Conservation (phyloP, 179 eudicot genomes). For the Corrigiola litoralis region DNA sequence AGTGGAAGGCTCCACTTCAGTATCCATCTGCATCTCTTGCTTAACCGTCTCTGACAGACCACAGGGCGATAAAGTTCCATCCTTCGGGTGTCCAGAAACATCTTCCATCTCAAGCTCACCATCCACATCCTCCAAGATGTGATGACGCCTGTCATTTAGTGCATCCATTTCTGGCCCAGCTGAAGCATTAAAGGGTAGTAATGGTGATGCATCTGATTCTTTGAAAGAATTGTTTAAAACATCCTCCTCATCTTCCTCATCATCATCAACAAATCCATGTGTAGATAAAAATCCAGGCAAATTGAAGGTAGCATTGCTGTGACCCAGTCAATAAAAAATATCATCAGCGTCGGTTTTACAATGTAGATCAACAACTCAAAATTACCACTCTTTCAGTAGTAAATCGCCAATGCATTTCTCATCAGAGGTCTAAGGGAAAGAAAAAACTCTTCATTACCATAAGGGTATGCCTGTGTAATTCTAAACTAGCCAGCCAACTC, state of each 20-base stretch:
- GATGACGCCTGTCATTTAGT: conserved; percentile 74
- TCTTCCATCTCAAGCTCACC: conserved; percentile 99
- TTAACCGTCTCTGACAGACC: conserved; percentile 26
- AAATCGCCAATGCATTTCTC: no score
- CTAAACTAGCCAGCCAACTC: no score
- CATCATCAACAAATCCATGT: conserved; percentile 69
- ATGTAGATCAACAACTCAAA: not conserved
- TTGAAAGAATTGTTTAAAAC: conserved; percentile 28
- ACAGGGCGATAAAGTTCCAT: conserved; percentile 35
- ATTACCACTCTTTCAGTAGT: not conserved
- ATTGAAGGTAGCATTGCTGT: conserved; percentile 90
- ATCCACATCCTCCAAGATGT: conserved; percentile 92
- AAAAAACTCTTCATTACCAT: no score
- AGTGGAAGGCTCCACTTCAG: conserved; percentile 26
- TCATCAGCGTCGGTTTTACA: conserved; percentile 2
- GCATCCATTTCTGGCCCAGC: conserved; percentile 42
- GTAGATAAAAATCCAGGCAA: conserved; percentile 73
- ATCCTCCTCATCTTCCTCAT: conserved; percentile 68
- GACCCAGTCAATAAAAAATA: conserved; percentile 19
- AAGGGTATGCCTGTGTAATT: no score
- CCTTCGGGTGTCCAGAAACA: conserved; percentile 65
- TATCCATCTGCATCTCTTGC: conserved; percentile 26
- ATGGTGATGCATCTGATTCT: conserved; percentile 36
- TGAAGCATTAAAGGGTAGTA: conserved; percentile 32
- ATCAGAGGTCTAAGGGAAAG: no score